Percentiles rank a stretch among this genome's conserved stretches.
Evolutionary conservation across 163 green algal genomes (phyloP).

Genomic region (Trebouxia gelatinosa): DNA sequence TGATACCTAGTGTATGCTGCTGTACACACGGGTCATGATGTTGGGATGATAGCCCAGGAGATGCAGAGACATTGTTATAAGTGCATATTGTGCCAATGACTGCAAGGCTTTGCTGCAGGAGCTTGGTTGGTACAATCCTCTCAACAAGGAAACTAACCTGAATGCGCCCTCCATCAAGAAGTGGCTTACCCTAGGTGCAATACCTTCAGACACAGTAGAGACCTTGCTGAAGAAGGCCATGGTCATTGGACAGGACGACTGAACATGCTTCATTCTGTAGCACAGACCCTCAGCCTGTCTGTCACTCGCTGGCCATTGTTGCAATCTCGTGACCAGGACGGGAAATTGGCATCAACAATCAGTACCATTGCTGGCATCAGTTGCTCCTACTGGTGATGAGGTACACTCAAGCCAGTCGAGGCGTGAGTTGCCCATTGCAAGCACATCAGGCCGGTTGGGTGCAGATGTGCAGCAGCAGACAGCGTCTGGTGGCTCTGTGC

Average conservation of each 20-base stretch:
- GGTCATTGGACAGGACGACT: slow-evolving; percentile 53
- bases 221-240: slow-evolving; percentile 87
- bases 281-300: too few relatives aligned
- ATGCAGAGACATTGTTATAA: background rate
- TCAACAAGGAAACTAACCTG: slow-evolving; percentile 91
- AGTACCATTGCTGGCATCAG: too few relatives aligned
- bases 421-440: too few relatives aligned
- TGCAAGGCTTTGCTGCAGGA: slow-evolving; percentile 29
- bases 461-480: too few relatives aligned
- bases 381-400: too few relatives aligned
- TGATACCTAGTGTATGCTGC: background rate
- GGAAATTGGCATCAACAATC: too few relatives aligned
- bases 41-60: background rate
- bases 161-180: slow-evolving; percentile 94
- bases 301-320: too few relatives aligned
- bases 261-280: background rate
- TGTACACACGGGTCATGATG: background rate
- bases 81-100: background rate
- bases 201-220: slow-evolving; percentile 68
- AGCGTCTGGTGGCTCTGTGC: too few relatives aligned
- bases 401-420: too few relatives aligned
- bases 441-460: too few relatives aligned
- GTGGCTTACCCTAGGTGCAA: slow-evolving; percentile 84
- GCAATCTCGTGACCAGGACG: too few relatives aligned
- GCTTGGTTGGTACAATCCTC: slow-evolving; percentile 74